These are phyloP conservation scores for Solanum corneliomulleri DNA, from an alignment of 257 asterid species.

Conservation along the genomic window DNA sequence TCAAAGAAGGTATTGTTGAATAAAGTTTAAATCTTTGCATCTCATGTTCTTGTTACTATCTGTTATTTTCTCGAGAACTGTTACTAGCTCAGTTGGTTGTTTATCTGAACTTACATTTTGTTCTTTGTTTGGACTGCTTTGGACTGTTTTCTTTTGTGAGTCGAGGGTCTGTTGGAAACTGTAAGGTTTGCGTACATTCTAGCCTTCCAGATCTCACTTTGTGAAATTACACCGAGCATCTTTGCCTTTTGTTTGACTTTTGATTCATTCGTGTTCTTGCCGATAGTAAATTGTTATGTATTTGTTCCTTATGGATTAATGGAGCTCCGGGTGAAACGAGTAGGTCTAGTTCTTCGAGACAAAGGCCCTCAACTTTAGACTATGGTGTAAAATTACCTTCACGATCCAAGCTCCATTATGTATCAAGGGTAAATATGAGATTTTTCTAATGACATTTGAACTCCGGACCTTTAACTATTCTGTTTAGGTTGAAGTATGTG, in stretches of 20 bases:
- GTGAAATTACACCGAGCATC: neutral
- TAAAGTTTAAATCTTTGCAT: neutral
- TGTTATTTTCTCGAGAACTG: neutral
- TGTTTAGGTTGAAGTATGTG: neutral
- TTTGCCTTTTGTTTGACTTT: neutral
- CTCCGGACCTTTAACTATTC: neutral
- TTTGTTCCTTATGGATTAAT: neutral
- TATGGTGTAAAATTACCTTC: neutral
- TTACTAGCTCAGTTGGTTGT: neutral
- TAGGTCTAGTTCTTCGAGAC: neutral
- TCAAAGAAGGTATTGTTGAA: slow-evolving; percentile 30
- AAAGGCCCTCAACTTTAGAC: neutral
- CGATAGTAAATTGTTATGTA: neutral
- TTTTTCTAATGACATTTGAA: neutral
- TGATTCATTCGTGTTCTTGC: neutral
- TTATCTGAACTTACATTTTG: neutral
- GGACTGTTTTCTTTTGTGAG: neutral
- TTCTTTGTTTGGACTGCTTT: neutral
- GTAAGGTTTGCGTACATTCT: accelerated
- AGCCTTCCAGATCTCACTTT: neutral
- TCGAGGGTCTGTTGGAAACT: neutral
- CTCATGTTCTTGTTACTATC: neutral
- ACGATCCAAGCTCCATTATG: neutral
- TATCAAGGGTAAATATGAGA: neutral
- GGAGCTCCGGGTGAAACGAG: neutral